A percentile compares a stretch with the other conserved stretches of the same genome.
Evolutionary conservation across 2,329 filamentous ascomycete genomes (phyloP).

Genomic region (Trichoderma sp.): DNA sequence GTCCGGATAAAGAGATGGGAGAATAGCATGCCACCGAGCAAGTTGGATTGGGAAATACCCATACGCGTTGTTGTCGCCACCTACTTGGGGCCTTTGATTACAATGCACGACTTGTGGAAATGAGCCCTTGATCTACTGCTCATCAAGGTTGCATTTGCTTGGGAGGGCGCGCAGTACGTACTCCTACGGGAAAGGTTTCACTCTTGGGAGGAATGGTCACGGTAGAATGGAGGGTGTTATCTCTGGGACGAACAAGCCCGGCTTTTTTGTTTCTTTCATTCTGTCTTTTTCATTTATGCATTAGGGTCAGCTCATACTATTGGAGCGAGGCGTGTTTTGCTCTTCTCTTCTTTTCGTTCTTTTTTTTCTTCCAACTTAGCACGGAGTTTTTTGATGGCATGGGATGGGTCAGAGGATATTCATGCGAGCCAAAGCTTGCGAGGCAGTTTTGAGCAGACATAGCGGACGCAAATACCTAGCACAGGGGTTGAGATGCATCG

Average conservation of each 20-base stretch:
- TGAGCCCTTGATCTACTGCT: not conserved
- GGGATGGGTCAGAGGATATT: not conserved
- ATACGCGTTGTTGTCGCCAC: not conserved
- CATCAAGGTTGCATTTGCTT: not conserved
- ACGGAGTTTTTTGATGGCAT: constrained; percentile 20
- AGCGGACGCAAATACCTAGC: constrained; percentile 1
- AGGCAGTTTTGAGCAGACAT: not conserved
- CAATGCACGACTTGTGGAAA: not conserved
- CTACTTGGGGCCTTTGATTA: not conserved
- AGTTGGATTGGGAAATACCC: not conserved
- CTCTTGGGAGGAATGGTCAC: not conserved
- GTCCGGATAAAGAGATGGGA: not conserved
- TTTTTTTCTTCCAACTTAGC: constrained; percentile 10
- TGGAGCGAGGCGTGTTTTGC: not conserved
- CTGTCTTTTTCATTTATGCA: constrained; percentile 15
- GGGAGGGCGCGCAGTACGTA: not conserved
- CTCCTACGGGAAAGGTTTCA: not conserved
- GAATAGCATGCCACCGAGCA: not conserved
- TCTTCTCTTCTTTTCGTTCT: constrained; percentile 3
- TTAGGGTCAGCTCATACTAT: constrained; percentile 5
- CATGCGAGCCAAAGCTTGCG: constrained; percentile 7
- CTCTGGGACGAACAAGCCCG: not conserved
- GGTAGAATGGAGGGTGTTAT: not conserved
- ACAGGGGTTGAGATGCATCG: constrained; percentile 8
- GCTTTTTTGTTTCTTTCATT: not conserved